Percentiles rank a stretch among this genome's conserved stretches.
Conservation (phyloP, 1,284 basidiomycete species). For the Peniophora sp. region DNA sequence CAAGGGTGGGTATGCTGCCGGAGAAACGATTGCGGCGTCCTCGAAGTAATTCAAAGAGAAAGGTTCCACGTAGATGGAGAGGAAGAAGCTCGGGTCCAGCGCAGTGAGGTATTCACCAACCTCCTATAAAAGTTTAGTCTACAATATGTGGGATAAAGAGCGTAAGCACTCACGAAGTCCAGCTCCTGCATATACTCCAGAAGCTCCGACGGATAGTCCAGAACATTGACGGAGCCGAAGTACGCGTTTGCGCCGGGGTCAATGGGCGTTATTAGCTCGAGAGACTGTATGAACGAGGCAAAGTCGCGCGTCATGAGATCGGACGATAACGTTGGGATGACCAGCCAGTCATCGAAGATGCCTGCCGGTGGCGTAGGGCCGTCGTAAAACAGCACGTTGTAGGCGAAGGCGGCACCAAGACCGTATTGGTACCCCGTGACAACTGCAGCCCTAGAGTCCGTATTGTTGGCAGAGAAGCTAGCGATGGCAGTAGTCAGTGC, state of each 20-base stretch:
- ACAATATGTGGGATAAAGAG: neutral
- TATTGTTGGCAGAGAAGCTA: neutral
- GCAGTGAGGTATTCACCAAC: constrained; percentile 12
- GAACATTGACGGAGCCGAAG: neutral
- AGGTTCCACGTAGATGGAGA: constrained; percentile 9
- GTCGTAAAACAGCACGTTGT: constrained; percentile 36
- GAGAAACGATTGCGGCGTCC: constrained; percentile 7
- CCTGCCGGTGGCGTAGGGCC: constrained; percentile 37
- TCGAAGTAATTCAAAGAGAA: constrained; percentile 15
- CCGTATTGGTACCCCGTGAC: neutral
- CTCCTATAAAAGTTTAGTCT: neutral
- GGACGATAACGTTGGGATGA: constrained; percentile 18
- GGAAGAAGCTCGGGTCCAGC: constrained; percentile 13
- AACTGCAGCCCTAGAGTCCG: neutral
- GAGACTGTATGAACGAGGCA: constrained; percentile 6
- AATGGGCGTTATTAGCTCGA: constrained; percentile 9
- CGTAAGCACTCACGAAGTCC: neutral
- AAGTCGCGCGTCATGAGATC: constrained; percentile 27
- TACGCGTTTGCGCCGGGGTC: too few relatives aligned
- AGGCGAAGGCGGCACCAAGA: neutral
- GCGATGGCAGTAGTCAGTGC: neutral
- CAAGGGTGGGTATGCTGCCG: constrained; percentile 13
- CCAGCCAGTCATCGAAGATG: constrained; percentile 42
- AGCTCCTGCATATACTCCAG: constrained; percentile 3
- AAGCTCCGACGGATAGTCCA: neutral